Conservation (phyloP, 495 filamentous ascomycete species). For the Aspergillus kassunensis region DNA sequence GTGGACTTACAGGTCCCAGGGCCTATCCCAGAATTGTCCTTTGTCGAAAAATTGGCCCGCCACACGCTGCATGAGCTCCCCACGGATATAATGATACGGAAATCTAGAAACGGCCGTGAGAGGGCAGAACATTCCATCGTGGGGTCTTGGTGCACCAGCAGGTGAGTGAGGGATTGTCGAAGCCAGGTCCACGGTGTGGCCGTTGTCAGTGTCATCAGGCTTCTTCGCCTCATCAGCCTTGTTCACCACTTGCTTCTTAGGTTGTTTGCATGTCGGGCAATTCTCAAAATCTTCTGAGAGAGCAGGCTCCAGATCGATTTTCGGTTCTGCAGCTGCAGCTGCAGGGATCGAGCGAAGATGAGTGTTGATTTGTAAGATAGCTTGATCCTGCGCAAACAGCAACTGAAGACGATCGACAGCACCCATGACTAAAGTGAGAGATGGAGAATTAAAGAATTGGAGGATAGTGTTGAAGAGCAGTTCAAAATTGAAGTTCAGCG, state of each 20-base stretch:
- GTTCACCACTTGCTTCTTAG: too few species aligned
- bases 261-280: too few species aligned
- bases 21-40: slow-evolving; percentile 51
- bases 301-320: not conserved
- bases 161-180: not conserved
- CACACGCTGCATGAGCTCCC: slow-evolving; percentile 40
- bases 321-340: not conserved
- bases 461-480: too few species aligned
- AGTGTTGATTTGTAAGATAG: slow-evolving; percentile 21
- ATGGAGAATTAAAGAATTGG: not conserved
- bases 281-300: not conserved
- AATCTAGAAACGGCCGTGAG: slow-evolving; percentile 56
- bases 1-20: slow-evolving; percentile 71
- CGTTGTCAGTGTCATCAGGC: not conserved
- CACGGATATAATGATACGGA: slow-evolving; percentile 54
- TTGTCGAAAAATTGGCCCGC: slow-evolving; percentile 54
- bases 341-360: slow-evolving; percentile 2
- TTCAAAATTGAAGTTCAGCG: too few species aligned
- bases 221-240: not conserved
- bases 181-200: too few species aligned
- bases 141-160: not conserved
- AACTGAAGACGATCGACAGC: slow-evolving; percentile 21
- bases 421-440: too few species aligned
- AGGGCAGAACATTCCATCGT: slow-evolving; percentile 50
- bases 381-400: slow-evolving; percentile 23